Evolutionary conservation across 306 rosid genomes (phyloP).

Genomic region (Echinosophora koreensis): DNA sequence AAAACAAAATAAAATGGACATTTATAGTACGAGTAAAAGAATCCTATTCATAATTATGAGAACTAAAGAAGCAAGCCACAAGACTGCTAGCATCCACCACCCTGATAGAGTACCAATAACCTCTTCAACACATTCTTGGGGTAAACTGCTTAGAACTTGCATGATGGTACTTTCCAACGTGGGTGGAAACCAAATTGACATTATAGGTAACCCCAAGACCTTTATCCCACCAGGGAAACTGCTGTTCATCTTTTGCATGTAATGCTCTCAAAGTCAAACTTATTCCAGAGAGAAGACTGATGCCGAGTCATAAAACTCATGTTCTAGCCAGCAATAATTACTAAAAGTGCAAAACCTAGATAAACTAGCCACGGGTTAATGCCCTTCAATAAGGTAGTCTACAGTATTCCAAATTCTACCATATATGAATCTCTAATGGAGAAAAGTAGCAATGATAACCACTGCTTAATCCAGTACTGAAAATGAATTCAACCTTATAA

Average conservation of each 20-base stretch:
- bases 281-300: conserved; percentile 32
- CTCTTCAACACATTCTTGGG: conserved; percentile 15
- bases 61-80: not conserved
- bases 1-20: conserved; percentile 38
- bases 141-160: conserved; percentile 17
- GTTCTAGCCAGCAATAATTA: conserved; percentile 31
- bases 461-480: conserved; percentile 17
- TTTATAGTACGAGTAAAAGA: conserved; percentile 10
- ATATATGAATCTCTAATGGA: conserved; percentile 29
- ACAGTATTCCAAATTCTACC: conserved; percentile 21
- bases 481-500: conserved; percentile 44
- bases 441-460: conserved; percentile 19
- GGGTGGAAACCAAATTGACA: conserved; percentile 17
- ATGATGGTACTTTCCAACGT: conserved; percentile 21
- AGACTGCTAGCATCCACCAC: conserved; percentile 25
- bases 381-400: conserved; percentile 32
- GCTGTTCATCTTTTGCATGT: conserved; percentile 16
- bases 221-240: conserved; percentile 28
- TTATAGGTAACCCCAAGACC: not conserved
- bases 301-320: conserved; percentile 29
- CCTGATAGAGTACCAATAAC: conserved; percentile 13
- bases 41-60: conserved; percentile 11
- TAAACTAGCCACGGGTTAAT: conserved; percentile 20
- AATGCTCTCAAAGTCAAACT: conserved; percentile 25
- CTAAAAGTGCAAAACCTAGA: conserved; percentile 24